phyloP scores from a whole-genome alignment of 371 early-diverging fungal genomes.

The Mortierella sp. region DNA sequence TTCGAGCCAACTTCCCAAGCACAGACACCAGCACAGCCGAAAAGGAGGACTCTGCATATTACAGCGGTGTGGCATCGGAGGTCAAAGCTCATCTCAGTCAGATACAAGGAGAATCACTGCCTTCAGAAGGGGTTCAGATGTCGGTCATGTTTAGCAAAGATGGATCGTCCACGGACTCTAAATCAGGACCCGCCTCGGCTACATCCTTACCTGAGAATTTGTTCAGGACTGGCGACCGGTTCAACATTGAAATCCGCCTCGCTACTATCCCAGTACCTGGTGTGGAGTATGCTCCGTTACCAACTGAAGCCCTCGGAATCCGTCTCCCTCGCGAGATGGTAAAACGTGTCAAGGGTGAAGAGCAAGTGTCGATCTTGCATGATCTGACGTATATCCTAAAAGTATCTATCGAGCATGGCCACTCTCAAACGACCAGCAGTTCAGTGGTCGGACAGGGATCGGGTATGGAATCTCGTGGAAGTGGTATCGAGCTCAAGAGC shows the following conservation, averaged over 20 bases:
- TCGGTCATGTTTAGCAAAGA: conserved; percentile 8
- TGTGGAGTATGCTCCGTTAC: conserved; percentile 4
- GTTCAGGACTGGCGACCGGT: conserved; percentile 41
- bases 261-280: conserved; percentile 5
- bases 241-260: conserved; percentile 30
- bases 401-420: conserved; percentile 31
- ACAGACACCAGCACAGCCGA: conserved; percentile 2
- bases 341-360: conserved; percentile 12
- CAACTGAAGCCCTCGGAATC: conserved; percentile 26
- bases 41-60: conserved; percentile 35
- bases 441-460: conserved; percentile 16
- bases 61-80: conserved; percentile 27
- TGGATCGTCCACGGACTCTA: background rate
- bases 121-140: conserved; percentile 29
- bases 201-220: conserved; percentile 8
- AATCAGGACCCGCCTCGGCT: background rate
- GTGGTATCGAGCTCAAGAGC: conserved; percentile 16
- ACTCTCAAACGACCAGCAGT: no score
- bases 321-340: conserved; percentile 30
- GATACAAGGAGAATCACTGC: conserved; percentile 4
- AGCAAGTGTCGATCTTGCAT: conserved; percentile 16
- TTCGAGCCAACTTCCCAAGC: conserved; percentile 6
- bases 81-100: conserved; percentile 28
- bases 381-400: conserved; percentile 41
- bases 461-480: conserved; percentile 2